phyloP scores from a whole-genome alignment of 495 filamentous ascomycete species.

The Xylaria flabelliformis region DNA sequence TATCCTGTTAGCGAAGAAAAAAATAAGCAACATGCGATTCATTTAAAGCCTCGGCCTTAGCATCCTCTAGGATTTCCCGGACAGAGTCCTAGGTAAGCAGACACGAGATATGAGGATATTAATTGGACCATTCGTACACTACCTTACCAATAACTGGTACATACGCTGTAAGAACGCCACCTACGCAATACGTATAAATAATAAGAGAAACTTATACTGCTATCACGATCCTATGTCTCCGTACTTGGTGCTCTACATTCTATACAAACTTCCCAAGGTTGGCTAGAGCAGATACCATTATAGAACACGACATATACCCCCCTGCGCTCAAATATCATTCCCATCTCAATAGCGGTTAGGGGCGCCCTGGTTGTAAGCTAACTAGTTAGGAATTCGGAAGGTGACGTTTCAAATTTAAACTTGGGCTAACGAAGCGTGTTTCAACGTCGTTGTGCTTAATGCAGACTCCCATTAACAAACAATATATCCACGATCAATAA shows the following conservation, averaged over 20 bases:
- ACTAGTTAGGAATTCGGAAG: background rate
- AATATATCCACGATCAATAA: background rate
- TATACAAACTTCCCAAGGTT: background rate
- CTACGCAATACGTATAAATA: slow-evolving; percentile 2
- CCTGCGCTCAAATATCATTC: background rate
- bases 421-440: background rate
- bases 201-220: too few species aligned
- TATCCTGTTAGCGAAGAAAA: background rate
- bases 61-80: background rate
- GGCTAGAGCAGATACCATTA: background rate
- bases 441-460: background rate
- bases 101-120: background rate
- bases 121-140: background rate
- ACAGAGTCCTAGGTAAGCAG: background rate
- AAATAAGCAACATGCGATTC: background rate
- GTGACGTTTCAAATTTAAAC: background rate
- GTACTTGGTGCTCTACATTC: background rate
- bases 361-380: background rate
- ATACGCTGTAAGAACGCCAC: background rate
- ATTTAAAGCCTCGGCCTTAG: background rate
- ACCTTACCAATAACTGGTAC: background rate
- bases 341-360: background rate
- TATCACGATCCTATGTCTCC: background rate
- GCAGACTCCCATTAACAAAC: background rate
- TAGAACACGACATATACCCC: background rate